Percentiles rank a stretch among this genome's conserved stretches.
phyloP scores from a whole-genome alignment of 2,329 filamentous ascomycete species.

The Metarhizium anisopliae region DNA sequence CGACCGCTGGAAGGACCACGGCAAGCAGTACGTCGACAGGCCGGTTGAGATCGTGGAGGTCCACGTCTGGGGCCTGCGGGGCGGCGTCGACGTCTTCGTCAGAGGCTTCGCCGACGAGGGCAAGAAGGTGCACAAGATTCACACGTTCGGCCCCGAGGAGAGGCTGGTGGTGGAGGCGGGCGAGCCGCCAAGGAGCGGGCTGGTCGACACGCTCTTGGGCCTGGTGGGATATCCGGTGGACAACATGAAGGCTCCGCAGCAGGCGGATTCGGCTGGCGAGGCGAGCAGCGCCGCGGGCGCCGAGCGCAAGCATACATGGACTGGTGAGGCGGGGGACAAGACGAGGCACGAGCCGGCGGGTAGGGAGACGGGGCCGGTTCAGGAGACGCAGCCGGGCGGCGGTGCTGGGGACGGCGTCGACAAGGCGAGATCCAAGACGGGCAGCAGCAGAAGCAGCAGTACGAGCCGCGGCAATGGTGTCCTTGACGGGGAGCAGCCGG shows the following conservation, averaged over 20 bases:
- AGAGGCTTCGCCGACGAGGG: constrained; percentile 86
- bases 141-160: constrained; percentile 69
- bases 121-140: constrained; percentile 73
- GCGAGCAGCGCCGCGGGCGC: constrained; percentile 12
- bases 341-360: constrained; percentile 16
- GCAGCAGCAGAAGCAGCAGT: constrained; percentile 6
- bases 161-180: constrained; percentile 56
- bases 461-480: constrained; percentile 4
- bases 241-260: constrained; percentile 25
- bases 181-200: constrained; percentile 37
- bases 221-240: constrained; percentile 32
- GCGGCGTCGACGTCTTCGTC: constrained; percentile 79
- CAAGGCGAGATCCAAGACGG: constrained; percentile 15
- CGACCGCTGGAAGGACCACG: constrained; percentile 68
- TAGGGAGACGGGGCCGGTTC: constrained; percentile 24
- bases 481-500: constrained; percentile 37
- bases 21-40: constrained; percentile 74
- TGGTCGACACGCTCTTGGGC: constrained; percentile 44
- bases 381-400: constrained; percentile 18
- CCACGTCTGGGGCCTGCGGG: constrained; percentile 78
- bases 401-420: constrained; percentile 11
- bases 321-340: background rate
- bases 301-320: background rate
- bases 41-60: constrained; percentile 80
- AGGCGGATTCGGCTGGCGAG: constrained; percentile 21